Evolutionary conservation across 352 stramenopile genomes (phyloP).

Genomic region (Pythium pectinolyticum): DNA sequence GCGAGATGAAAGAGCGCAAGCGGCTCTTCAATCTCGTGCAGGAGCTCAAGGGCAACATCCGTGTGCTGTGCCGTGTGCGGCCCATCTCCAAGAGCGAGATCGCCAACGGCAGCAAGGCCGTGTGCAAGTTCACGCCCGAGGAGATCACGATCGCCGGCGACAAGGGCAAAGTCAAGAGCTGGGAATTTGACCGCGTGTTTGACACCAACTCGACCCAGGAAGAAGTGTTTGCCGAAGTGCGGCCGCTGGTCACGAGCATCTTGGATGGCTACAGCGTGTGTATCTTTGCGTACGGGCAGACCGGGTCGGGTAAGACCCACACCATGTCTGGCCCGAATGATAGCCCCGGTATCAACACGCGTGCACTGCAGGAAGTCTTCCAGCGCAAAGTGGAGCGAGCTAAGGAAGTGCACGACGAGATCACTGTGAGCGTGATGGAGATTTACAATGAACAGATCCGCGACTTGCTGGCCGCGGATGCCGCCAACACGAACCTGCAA

Average conservation of each 20-base stretch:
- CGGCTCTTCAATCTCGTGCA: slow-evolving; percentile 96
- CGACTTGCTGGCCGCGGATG: slow-evolving; percentile 89
- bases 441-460: slow-evolving; percentile 97
- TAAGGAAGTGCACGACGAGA: slow-evolving; percentile 81
- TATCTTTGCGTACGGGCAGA: slow-evolving; percentile 91
- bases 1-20: slow-evolving; percentile 87
- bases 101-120: slow-evolving; percentile 69
- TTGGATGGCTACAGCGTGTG: slow-evolving; percentile 88
- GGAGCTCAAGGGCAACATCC: slow-evolving; percentile 96
- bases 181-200: slow-evolving; percentile 87
- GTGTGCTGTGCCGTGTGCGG: slow-evolving; percentile 95
- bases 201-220: slow-evolving; percentile 76
- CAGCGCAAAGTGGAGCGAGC: slow-evolving; percentile 59
- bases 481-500: slow-evolving; percentile 77
- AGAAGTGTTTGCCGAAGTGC: slow-evolving; percentile 75
- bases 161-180: slow-evolving; percentile 86
- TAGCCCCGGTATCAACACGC: slow-evolving; percentile 81
- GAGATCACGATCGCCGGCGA: slow-evolving; percentile 79
- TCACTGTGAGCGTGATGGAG: slow-evolving; percentile 93
- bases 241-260: slow-evolving; percentile 80
- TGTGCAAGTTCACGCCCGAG: slow-evolving; percentile 78
- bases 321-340: slow-evolving; percentile 77
- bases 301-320: slow-evolving; percentile 86
- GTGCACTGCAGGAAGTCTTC: slow-evolving; percentile 84
- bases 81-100: slow-evolving; percentile 86